Evolutionary conservation across 192 early-diverging fungal species (phyloP), one percentile per base, ranked within the genome.

Genomic region (Coemansia sp.): DNA sequence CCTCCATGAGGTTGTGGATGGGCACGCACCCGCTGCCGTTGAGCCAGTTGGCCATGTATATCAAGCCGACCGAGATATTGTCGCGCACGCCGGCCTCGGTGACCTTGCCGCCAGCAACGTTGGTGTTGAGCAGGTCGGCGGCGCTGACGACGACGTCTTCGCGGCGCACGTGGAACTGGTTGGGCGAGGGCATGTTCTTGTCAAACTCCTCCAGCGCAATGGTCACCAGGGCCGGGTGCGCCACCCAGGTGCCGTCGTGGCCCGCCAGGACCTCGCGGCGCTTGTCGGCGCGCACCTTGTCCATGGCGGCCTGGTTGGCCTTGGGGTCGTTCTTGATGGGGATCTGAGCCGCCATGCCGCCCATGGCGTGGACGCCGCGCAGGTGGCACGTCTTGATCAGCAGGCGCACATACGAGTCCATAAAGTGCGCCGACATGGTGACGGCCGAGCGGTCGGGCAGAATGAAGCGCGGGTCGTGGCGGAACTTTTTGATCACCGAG

Each of bases 291-390:
- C 91, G 89, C 45, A 98, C 96, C 87, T 96, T 96, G 74, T 86
- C 85, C 82, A 96, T 90, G 51, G 94, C 94, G 20, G 89, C 88
- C 63, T 92, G 86, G 85, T 98, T 98, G 46, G 95, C 95, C 40
- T 86, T 77, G 57, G 84, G 65, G 76, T 98, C 88, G 86, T 92
- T 89, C 88, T 95, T 95, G 89, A 98, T 96, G 60, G 96, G 96
- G 76, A 98, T 98, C 82, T 94, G 93, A 46, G 96, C 96, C 33
- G 96, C 94, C 96, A 98, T 98, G 36, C 96, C 96, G 70, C 96
- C 96, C 96, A 98, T 98, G 37, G 96, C 96, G 71, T 98, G 96
- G 16, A 98, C 96, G 56, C 96, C 95, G 65, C 96, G 93, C 86
- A 89, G 89, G 84, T 98, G 96, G 79, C 96, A 98, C 20, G 96